Evolutionary conservation across 2,329 filamentous ascomycete species (phyloP).

Genomic region (Stromatinia cepivora): DNA sequence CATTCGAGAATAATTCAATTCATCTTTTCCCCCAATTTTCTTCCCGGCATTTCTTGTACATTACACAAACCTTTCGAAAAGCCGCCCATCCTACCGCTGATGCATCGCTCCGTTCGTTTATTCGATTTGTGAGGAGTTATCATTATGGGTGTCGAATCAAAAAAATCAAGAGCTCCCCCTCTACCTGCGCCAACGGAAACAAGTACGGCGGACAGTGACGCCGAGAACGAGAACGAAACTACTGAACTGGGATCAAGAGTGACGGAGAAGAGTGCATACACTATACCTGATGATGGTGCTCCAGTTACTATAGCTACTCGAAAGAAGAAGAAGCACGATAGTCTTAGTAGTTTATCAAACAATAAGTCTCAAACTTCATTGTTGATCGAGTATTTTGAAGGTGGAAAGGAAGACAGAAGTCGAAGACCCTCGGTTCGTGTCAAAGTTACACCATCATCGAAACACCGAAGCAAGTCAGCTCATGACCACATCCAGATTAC

Average conservation of each 20-base stretch:
- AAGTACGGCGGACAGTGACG: constrained; percentile 47
- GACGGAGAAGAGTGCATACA: constrained; percentile 70
- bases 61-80: constrained; percentile 8
- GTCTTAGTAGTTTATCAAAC: constrained; percentile 51
- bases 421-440: constrained; percentile 70
- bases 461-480: constrained; percentile 46
- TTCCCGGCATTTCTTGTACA: neutral
- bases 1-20: constrained; percentile 4
- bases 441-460: constrained; percentile 65
- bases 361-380: constrained; percentile 67
- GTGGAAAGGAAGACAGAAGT: constrained; percentile 55
- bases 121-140: constrained; percentile 17
- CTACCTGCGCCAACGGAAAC: constrained; percentile 79
- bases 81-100: constrained; percentile 11
- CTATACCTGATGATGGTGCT: constrained; percentile 81
- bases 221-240: constrained; percentile 55
- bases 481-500: constrained; percentile 86
- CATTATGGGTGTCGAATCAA: constrained; percentile 41
- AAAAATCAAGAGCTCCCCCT: constrained; percentile 59
- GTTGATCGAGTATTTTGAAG: constrained; percentile 76
- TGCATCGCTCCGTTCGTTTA: constrained; percentile 19
- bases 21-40: constrained; percentile 11
- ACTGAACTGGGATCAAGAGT: constrained; percentile 65
- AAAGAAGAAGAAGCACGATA: constrained; percentile 55
- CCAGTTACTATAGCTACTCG: constrained; percentile 88